Base-by-base conservation (phyloP, 2,329 filamentous ascomycete genomes). In the Moelleriella libera region DNA sequence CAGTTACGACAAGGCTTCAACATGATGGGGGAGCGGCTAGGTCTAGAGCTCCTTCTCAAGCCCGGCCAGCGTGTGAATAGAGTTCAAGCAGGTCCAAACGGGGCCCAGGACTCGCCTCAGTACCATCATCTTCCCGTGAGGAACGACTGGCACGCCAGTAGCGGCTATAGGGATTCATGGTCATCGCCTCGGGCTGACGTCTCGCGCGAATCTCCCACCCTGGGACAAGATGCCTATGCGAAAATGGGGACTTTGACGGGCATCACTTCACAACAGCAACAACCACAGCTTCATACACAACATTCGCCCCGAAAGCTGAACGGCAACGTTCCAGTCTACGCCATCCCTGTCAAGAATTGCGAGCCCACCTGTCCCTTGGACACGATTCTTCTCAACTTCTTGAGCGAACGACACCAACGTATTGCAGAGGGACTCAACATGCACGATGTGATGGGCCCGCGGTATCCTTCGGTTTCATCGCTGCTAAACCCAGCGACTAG, bases 381-480 rank as follows among this genome's bases (percentile, higher is more conserved):
- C 58, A 72, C 69, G 41, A 75, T 95, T n/a, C 73, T 94, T 43
- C 74, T 90, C 29, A 82, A 89, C 59, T 94, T 92, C 57, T 72
- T 92, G 30, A 71, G 76, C 30, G 79, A 86, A 55, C 77, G 83
- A 34, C 76, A 73, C 39, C 75, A 82, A 55, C 79, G 80, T 44
- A 75, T 80, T 2, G 75, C 75, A 1, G 75, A 85, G 50, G 85
- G 85, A 5, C 71, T 80, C 1, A 68, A 82, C 0, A 65, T 72
- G 7, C 71, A 79, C 41, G 77, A 83, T 43, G 74, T 90, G 7
- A 74, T 86, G 6, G 87, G 86, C 0, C 87, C 88, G 1, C 72
- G 77, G 11, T 89, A 94, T 58, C 88, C 88, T 1, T 85, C 82
- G 49, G 84, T 94, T 48, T 82, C 82, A 0, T 85, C 83, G 1